Base-by-base conservation (phyloP, 1,284 basidiomycete genomes). In the Naganishia sp. region DNA sequence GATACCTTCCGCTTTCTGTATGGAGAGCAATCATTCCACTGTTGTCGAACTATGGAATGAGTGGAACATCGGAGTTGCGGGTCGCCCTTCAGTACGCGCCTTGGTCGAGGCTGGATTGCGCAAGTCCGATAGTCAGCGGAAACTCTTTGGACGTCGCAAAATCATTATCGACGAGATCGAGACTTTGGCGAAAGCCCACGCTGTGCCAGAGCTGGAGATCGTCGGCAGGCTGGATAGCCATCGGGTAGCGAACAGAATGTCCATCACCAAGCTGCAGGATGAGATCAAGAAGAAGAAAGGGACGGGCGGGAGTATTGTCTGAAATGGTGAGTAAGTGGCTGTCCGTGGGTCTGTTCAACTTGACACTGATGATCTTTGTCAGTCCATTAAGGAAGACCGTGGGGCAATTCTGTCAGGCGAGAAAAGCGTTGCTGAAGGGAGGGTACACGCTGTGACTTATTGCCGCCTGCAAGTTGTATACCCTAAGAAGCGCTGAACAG, bases 271-370 rank as follows among this genome's bases (percentile, higher is more conserved):
- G 25, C 23, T 53, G 13, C 55, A 56, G 39, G n/a, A 56, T 15
- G 55, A 44, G 9, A 42, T 56, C 55, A 56, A 56, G 55, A 18
- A 56, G 55, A 45, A 56, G 43, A 21, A 39, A 56, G 55, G 1
- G 21, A 56, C 28, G 50, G 50, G 50, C 28, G 50, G 36, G 50
- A 31, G 6, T 16, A 33, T 53, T 33, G 36, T 53, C 25, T 53
- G 50, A 53, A 53, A 33, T 16, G 28, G 50, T 53, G 50, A 53
- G 50, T 53, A 16, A 33, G 1, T 25, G 21, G 15, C 55, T 56
- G 18, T 36, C 11, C 36, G 36, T 36, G 36, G 36, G 36, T 36
- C 36, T 36, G 36, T 36, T 36, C 36, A 36, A 36, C 36, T 36
- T 36, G 36, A 36, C 36, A 36, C 36, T 36, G 36, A 36, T 36